These are phyloP conservation scores for Gossypium schwendimanii DNA, from an alignment of 441 rosid genomes.

Conservation along the genomic window DNA sequence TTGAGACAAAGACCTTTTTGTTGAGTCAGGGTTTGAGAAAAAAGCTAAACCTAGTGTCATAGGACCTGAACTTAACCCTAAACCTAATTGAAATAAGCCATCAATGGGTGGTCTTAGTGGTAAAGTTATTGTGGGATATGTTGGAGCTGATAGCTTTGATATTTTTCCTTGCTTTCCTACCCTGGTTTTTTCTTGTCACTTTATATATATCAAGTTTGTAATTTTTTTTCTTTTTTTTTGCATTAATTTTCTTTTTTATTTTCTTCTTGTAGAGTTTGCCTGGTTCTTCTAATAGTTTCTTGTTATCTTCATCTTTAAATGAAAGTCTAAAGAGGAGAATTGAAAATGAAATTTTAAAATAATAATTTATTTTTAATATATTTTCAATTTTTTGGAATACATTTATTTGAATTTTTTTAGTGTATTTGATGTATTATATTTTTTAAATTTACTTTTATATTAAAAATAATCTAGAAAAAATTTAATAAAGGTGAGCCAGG, in stretches of 20 bases:
- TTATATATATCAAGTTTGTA: no score
- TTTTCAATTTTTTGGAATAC: no score
- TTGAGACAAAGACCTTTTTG: background rate
- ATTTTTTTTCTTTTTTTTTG: no score
- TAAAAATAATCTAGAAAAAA: no score
- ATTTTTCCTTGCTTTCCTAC: slow-evolving; percentile 12
- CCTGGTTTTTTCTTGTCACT: background rate
- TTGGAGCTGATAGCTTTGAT: slow-evolving; percentile 28
- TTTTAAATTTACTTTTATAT: no score
- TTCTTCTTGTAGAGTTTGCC: background rate
- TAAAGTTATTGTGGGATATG: slow-evolving; percentile 55
- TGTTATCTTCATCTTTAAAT: slow-evolving; percentile 24
- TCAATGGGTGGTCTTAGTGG: slow-evolving; percentile 51
- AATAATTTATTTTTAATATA: no score
- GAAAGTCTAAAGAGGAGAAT: slow-evolving; percentile 22
- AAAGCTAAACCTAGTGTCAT: background rate
- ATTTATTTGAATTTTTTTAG: no score
- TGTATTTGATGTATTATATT: no score
- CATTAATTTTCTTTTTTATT: background rate
- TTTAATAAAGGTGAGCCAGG: no score
- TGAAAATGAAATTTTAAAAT: slow-evolving; percentile 9
- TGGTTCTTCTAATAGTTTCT: slow-evolving; percentile 17
- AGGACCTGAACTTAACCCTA: background rate
- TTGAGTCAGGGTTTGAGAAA: background rate
- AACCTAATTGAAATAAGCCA: background rate